Evolutionary conservation across 345 rosid genomes (phyloP).

Genomic region (Psidium friedrichsthalianum): DNA sequence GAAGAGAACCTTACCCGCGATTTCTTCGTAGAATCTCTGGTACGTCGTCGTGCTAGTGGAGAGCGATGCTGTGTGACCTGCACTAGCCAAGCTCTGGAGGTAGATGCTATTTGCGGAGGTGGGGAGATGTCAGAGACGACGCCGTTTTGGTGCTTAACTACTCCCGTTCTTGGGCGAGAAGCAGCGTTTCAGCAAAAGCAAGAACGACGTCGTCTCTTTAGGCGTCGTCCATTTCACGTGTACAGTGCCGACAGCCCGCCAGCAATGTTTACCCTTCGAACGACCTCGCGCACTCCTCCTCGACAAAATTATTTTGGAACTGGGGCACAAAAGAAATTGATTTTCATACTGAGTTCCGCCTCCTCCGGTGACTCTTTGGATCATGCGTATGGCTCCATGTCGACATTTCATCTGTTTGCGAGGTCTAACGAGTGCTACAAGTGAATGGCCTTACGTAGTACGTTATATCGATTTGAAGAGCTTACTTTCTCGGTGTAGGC

Average conservation of each 20-base stretch:
- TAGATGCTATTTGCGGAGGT: neutral
- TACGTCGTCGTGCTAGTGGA: neutral
- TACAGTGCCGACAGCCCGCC: rapidly evolving
- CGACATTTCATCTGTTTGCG: too few species aligned
- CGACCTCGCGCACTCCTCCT: neutral
- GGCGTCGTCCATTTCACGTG: too few species aligned
- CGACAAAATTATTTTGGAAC: neutral
- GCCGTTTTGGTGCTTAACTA: neutral
- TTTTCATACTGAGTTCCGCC: too few species aligned
- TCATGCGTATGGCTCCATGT: too few species aligned
- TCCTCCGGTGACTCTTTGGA: too few species aligned
- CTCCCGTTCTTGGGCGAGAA: neutral
- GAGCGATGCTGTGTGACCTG: neutral
- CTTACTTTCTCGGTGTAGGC: too few species aligned
- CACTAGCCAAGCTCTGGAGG: neutral
- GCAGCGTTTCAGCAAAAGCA: neutral
- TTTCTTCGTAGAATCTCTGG: neutral
- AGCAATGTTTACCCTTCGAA: neutral
- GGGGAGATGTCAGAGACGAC: neutral
- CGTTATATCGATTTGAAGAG: too few species aligned
- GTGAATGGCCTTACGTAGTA: too few species aligned
- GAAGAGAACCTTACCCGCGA: neutral
- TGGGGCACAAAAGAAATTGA: neutral
- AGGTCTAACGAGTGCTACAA: too few species aligned
- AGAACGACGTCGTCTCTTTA: neutral